Conservation (phyloP, 257 asterid genomes). For the Rhazya stricta region DNA sequence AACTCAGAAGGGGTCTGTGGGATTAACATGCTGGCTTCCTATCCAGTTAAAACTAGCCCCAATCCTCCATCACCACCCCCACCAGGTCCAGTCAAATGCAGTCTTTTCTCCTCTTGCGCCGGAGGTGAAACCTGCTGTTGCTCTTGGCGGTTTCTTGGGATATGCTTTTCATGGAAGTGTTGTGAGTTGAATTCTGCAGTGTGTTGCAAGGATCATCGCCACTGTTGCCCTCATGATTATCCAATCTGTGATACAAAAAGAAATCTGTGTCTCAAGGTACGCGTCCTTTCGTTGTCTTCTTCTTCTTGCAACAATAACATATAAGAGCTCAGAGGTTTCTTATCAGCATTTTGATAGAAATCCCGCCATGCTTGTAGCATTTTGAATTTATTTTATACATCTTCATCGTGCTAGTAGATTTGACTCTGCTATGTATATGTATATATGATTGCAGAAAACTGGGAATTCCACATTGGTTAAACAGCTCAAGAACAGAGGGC, state of each 20-base stretch:
- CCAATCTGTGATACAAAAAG: constrained; percentile 60
- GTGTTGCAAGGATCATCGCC: constrained; percentile 62
- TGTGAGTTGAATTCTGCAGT: constrained; percentile 69
- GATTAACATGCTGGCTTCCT: constrained; percentile 74
- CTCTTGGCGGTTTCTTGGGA: constrained; percentile 47
- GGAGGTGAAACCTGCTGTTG: constrained; percentile 91
- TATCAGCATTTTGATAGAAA: neutral
- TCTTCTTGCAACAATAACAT: neutral
- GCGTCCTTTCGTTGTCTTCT: neutral
- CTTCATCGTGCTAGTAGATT: neutral
- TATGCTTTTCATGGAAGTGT: constrained; percentile 79
- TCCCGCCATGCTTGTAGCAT: neutral
- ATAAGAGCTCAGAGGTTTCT: neutral
- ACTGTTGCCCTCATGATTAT: constrained; percentile 78
- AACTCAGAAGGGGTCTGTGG: constrained; percentile 66
- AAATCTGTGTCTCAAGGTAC: constrained; percentile 68
- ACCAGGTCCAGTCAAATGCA: constrained; percentile 66
- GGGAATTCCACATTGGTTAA: constrained; percentile 52
- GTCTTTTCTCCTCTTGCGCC: constrained; percentile 54
- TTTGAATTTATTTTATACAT: neutral
- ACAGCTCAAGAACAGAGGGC: constrained; percentile 31
- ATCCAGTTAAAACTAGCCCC: constrained; percentile 80
- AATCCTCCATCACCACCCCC: constrained; percentile 80
- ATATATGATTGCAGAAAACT: constrained; percentile 40
- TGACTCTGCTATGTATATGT: neutral